Percentiles rank a stretch among this genome's conserved stretches.
phyloP scores from a whole-genome alignment of 2,329 filamentous ascomycete species.

The Phaeophleospora eucalypticola region DNA sequence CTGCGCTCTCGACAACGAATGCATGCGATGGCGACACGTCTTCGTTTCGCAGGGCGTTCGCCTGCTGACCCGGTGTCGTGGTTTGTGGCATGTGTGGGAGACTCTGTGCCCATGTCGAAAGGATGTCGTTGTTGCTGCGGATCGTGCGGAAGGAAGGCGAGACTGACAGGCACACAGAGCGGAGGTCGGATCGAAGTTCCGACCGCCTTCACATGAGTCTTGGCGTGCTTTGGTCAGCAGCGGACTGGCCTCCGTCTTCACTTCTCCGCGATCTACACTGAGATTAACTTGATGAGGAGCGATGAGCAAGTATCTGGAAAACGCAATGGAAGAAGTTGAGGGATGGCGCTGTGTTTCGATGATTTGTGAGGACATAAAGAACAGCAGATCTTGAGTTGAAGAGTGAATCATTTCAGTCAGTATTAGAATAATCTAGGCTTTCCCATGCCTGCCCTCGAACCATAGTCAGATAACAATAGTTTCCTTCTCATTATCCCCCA shows the following conservation, averaged over 20 bases:
- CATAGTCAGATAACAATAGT: no score
- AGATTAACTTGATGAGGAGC: not conserved
- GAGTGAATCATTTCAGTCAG: no score
- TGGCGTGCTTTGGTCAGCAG: not conserved
- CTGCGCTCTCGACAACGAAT: slow-evolving; percentile 4
- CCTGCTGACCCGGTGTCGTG: not conserved
- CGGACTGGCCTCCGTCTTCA: not conserved
- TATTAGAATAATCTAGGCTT: no score
- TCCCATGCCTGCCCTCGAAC: no score
- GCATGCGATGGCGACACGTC: slow-evolving; percentile 9
- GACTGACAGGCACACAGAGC: not conserved
- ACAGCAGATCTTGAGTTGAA: no score
- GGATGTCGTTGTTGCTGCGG: not conserved
- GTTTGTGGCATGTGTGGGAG: not conserved
- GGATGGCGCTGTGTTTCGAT: not conserved
- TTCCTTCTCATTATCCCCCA: no score
- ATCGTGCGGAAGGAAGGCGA: no score
- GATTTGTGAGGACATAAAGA: no score
- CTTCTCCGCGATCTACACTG: not conserved
- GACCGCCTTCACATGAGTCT: not conserved
- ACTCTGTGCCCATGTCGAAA: slow-evolving; percentile 1
- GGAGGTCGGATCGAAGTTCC: no score
- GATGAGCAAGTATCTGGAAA: not conserved
- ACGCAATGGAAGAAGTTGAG: not conserved
- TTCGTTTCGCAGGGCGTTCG: slow-evolving; percentile 8